Evolutionary conservation across 331 rosid species (phyloP).

Genomic region (Rhamnella rubrinervis): DNA sequence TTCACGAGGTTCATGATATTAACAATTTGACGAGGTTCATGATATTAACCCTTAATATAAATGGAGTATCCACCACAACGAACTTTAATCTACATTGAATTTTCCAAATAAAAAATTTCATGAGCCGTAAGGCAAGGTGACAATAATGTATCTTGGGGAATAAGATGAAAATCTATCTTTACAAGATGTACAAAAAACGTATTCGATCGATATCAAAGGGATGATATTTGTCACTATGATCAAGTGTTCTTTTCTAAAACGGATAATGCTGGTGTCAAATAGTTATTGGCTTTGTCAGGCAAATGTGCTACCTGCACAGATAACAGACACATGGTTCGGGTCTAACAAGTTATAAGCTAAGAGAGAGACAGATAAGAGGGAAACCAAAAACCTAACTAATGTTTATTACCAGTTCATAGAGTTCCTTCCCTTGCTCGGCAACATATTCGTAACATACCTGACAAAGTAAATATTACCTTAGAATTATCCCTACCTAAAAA

Average conservation of each 20-base stretch:
- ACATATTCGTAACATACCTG: slow-evolving; percentile 95
- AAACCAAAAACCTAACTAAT: background rate
- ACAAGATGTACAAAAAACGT: slow-evolving; percentile 7
- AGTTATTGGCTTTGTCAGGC: slow-evolving; percentile 98
- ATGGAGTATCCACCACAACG: too few species aligned
- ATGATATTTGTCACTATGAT: slow-evolving; percentile 19
- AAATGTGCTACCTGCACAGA: slow-evolving; percentile 84
- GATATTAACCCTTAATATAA: too few species aligned
- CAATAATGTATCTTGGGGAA: background rate
- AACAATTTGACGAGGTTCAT: too few species aligned
- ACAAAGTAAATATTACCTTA: slow-evolving; percentile 21
- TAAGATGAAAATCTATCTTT: slow-evolving; percentile 13
- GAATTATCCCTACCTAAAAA: slow-evolving; percentile 20
- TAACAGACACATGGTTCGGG: background rate
- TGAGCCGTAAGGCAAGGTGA: too few species aligned
- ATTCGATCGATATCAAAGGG: background rate
- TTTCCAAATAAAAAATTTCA: too few species aligned
- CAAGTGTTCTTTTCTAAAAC: slow-evolving; percentile 92
- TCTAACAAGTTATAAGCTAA: slow-evolving; percentile 2
- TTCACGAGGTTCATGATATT: too few species aligned
- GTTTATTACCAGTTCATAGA: slow-evolving; percentile 85
- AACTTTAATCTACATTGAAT: too few species aligned
- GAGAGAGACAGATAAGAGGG: too few species aligned
- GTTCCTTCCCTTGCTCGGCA: slow-evolving; percentile 85
- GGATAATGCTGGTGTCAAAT: slow-evolving; percentile 88